Evolutionary conservation across 495 filamentous ascomycete genomes (phyloP), one percentile per base, ranked within the genome.

Genomic region (Cenococcum geophilum): DNA sequence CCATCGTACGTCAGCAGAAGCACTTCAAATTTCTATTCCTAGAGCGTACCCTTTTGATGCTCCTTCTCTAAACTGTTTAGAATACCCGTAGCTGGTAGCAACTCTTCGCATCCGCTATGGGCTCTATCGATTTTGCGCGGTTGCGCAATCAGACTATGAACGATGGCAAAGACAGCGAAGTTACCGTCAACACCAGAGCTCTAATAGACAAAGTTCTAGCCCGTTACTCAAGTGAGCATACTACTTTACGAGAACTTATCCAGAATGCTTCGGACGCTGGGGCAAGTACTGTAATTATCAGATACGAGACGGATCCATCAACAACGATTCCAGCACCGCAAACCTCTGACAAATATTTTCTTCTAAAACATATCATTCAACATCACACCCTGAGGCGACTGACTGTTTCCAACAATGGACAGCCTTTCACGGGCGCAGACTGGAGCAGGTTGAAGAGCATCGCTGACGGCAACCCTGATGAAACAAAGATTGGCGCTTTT

Each of bases 401-500:
- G 50, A 71, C 95, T 43, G 90, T 97, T 4, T 86, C 90, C 56
- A 99, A 99, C 60, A 83, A 99, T 72, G 95, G 95, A 36, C 78
- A 87, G 56, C 78, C 85, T 1, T 99, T 99, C 65, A 84, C 82
- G 36, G 82, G 85, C 55, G 90, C 88, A 18, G 95, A 99, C 74
- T 99, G 95, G 95, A 82, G 83, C 47, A 81, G 95, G 58, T 70
- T 99, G 68, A 97, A 97, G 77, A 85, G 91, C 57, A 99, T 99
- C 64, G 95, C 95, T 14, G 92, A 97, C 74, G 95, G 95, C 12
- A 99, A 99, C 69, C 95, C 95, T 0, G 92, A 97, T 72, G 95
- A 97, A 73, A 95, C 90, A 4, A 97, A 99, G 77, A 97, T 99
- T 67, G 95, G 95, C 20, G 95, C 95, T 4, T 99, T 97, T 71